A percentile compares a stretch with the other conserved stretches of the same genome.
Evolutionary conservation across 2,329 filamentous ascomycete genomes (phyloP).

Genomic region (Fusarium ambrosium): DNA sequence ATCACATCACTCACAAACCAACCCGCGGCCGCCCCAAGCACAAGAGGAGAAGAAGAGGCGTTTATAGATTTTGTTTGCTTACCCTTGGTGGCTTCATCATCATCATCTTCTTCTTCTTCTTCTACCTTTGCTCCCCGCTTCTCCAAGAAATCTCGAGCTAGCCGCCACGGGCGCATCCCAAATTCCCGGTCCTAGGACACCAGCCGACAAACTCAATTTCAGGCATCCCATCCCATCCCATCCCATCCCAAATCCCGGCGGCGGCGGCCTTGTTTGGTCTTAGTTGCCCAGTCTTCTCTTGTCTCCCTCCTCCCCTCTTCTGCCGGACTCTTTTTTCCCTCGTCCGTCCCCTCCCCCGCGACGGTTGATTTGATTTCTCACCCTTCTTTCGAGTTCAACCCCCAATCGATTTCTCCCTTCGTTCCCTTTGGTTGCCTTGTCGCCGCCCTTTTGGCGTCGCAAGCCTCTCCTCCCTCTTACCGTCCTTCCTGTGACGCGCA

Average conservation of each 20-base stretch:
- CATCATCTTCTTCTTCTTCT: not conserved
- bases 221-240: constrained; percentile 42
- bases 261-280: constrained; percentile 32
- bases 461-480: not conserved
- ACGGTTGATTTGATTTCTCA: constrained; percentile 18
- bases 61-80: not conserved
- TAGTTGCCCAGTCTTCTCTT: constrained; percentile 23
- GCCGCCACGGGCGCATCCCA: constrained; percentile 46
- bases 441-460: constrained; percentile 14
- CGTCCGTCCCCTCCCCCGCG: constrained; percentile 20
- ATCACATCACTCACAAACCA: constrained; percentile 2
- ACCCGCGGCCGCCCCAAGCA: constrained; percentile 3
- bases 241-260: constrained; percentile 9
- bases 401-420: constrained; percentile 15
- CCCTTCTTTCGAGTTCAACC: constrained; percentile 18
- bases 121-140: constrained; percentile 33
- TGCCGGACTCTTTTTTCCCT: constrained; percentile 18
- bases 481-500: constrained; percentile 18
- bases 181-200: constrained; percentile 42
- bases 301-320: constrained; percentile 4
- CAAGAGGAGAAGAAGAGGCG: constrained; percentile 17
- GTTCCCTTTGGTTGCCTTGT: constrained; percentile 11
- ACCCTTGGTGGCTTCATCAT: constrained; percentile 24
- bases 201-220: constrained; percentile 46
- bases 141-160: constrained; percentile 41